Evolutionary conservation across 176 grass and related monocot genomes (phyloP).

Genomic region (Musa troglodytarum): DNA sequence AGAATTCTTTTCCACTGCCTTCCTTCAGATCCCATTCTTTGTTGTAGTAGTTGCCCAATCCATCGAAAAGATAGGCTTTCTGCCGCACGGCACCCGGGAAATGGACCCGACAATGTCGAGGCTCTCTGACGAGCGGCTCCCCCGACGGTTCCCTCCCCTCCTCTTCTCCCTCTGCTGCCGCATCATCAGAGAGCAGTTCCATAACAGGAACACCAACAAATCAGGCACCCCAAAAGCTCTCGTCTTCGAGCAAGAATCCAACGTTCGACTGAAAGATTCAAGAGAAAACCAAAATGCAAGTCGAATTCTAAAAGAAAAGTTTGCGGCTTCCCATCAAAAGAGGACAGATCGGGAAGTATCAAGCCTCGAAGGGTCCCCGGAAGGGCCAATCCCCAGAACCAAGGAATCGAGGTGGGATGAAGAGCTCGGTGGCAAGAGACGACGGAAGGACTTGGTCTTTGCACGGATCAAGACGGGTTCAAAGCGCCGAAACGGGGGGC

Average conservation of each 20-base stretch:
- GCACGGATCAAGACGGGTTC: neutral
- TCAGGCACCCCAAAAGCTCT: neutral
- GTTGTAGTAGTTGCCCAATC: slow-evolving; percentile 3
- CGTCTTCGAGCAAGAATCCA: neutral
- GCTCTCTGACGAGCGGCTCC: neutral
- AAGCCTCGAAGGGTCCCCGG: neutral
- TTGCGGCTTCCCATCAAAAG: neutral
- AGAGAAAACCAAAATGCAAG: neutral
- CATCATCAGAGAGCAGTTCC: slow-evolving; percentile 1
- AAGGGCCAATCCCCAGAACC: neutral
- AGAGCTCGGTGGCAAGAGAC: neutral
- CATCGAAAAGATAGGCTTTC: slow-evolving; percentile 15
- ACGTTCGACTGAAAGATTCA: neutral
- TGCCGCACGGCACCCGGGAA: slow-evolving; percentile 18
- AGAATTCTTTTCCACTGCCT: slow-evolving; percentile 29
- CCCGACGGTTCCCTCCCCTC: neutral
- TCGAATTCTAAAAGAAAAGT: neutral
- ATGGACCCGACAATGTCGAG: neutral
- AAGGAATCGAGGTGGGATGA: neutral
- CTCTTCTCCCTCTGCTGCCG: slow-evolving; percentile 3
- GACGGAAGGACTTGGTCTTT: neutral
- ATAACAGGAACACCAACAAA: neutral
- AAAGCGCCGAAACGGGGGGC: neutral
- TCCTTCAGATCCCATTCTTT: slow-evolving; percentile 13
- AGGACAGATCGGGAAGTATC: neutral